Base-by-base conservation (phyloP, 1,139 yeast species). In the Hyphopichia khmerensis region DNA sequence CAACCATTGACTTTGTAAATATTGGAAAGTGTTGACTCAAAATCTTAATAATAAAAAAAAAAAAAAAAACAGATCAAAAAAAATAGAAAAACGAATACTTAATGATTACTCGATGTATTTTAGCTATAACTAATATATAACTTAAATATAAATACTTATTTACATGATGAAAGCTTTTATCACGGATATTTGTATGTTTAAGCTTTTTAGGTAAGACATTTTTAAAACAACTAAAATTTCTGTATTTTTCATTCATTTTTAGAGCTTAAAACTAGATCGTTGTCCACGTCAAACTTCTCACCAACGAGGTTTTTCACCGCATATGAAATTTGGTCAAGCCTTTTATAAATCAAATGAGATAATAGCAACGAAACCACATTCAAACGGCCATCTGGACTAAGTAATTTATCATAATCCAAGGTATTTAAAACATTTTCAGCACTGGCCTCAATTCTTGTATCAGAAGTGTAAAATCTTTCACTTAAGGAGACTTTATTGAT, bases 1-100 rank as follows among this genome's bases (percentile, higher is more conserved):
- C 72, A 67, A 51, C 62, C 72, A 40, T 78, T 81, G 56, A 41
- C 66, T 42, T 68, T 73, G 54, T 77, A 73, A 62, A 36, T 13
- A 8, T 31, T n/a, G n/a, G n/a, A n/a, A n/a, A n/a, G n/a, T n/a
- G n/a, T n/a, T n/a, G n/a, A 17, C 34, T 14, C 9, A 17, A 31
- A 31, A 31, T n/a, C n/a, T n/a, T n/a, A n/a, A n/a, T n/a, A n/a
- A n/a, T n/a, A n/a, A n/a, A n/a, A n/a, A n/a, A n/a, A n/a, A n/a
- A n/a, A n/a, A n/a, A n/a, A n/a, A n/a, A n/a, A n/a, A n/a, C n/a
- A n/a, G n/a, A n/a, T n/a, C n/a, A n/a, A n/a, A n/a, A n/a, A n/a
- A 13, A 13, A 30, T 30, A 30, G n/a, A 31, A 17, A 17, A 15
- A 17, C 18, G 19, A 31, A 15, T 13, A 9, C 15, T 31, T 17